A percentile compares a stretch with the other conserved stretches of the same genome.
These are phyloP conservation scores for Botryotinia convoluta DNA, from an alignment of 2,329 filamentous ascomycete species.

Conservation along the genomic window DNA sequence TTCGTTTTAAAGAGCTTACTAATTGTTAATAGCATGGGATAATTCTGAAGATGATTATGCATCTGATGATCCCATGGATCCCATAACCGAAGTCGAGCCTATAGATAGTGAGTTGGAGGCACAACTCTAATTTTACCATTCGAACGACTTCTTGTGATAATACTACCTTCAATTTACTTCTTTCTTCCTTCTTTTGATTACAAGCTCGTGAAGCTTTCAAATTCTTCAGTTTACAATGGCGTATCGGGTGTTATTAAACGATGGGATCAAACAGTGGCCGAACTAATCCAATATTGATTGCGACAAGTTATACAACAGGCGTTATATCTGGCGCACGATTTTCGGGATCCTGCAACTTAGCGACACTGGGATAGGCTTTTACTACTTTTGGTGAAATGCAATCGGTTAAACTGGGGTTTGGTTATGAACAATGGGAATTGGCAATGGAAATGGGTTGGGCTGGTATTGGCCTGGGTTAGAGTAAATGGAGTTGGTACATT, in stretches of 20 bases:
- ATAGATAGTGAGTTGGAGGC: constrained; percentile 39
- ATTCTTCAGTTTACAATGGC: constrained; percentile 5
- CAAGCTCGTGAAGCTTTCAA: not conserved
- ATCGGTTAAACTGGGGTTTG: constrained; percentile 10
- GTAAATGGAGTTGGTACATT: constrained; percentile 1
- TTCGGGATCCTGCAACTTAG: not conserved
- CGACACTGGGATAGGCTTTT: not conserved
- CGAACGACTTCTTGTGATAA: constrained; percentile 14
- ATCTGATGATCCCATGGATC: constrained; percentile 55
- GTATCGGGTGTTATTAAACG: constrained; percentile 12
- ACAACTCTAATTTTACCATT: constrained; percentile 16
- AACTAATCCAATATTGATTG: not conserved
- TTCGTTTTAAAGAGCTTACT: not conserved
- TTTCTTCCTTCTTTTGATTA: constrained; percentile 11
- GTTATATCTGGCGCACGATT: constrained; percentile 1
- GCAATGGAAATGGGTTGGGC: not conserved
- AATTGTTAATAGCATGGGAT: constrained; percentile 36
- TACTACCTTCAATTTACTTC: not conserved
- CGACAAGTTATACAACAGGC: not conserved
- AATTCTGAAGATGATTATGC: constrained; percentile 40
- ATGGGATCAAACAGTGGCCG: not conserved
- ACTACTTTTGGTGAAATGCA: constrained; percentile 12
- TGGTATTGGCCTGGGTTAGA: constrained; percentile 6
- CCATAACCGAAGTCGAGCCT: constrained; percentile 48
- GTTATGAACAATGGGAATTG: constrained; percentile 10